Conservation (phyloP, 2,329 filamentous ascomycete genomes). For the Graphilbum fragrans region DNA sequence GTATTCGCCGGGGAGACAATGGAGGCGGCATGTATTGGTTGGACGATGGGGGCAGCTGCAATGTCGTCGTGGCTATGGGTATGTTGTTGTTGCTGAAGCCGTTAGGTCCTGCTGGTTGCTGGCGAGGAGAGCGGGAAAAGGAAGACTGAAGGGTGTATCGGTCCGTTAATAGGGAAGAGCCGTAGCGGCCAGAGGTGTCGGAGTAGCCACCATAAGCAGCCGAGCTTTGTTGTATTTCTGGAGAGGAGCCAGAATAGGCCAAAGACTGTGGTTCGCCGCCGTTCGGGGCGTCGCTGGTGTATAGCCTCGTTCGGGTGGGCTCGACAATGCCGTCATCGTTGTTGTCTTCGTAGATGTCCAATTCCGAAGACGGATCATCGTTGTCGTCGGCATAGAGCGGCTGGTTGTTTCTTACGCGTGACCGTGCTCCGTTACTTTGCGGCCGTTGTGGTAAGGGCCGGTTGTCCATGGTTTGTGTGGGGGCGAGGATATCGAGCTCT, state of each 20-base stretch:
- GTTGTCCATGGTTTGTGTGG: conserved; percentile 36
- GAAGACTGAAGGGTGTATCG: conserved; percentile 35
- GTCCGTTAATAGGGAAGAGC: conserved; percentile 16
- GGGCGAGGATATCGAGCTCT: conserved; percentile 66
- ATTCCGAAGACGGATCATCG: background rate
- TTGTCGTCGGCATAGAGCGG: conserved; percentile 16
- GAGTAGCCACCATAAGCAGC: conserved; percentile 12
- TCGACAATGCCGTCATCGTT: conserved; percentile 31
- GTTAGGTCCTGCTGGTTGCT: conserved; percentile 16
- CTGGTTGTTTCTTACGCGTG: conserved; percentile 9
- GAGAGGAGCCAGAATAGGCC: too few relatives aligned
- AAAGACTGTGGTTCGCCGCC: background rate
- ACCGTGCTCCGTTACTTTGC: conserved; percentile 24
- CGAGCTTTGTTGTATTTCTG: background rate
- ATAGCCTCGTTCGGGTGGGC: conserved; percentile 33
- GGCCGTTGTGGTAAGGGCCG: conserved; percentile 68
- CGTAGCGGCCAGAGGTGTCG: conserved; percentile 15
- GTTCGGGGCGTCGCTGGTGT: conserved; percentile 13
- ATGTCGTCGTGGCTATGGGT: conserved; percentile 2
- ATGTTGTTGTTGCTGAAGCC: conserved; percentile 12
- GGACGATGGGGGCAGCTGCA: conserved; percentile 36
- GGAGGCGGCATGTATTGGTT: conserved; percentile 57
- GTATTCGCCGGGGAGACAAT: conserved; percentile 47
- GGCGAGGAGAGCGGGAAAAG: conserved; percentile 38
- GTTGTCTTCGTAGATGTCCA: conserved; percentile 24